These are phyloP conservation scores for Conringia planisiliqua DNA, from an alignment of 345 rosid species.

Conservation along the genomic window DNA sequence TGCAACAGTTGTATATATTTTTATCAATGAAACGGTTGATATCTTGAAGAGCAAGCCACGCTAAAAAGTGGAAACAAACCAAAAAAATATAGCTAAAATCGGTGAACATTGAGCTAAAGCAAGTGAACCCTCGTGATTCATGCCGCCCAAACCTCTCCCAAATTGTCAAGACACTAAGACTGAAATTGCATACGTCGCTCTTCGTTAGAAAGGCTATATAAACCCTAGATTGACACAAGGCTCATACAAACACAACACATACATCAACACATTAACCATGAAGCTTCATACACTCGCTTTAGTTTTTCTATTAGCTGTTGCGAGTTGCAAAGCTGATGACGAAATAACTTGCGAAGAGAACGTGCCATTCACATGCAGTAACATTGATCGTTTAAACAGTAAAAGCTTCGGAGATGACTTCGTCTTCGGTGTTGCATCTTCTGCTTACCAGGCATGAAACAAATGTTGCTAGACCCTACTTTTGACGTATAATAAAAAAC, in stretches of 20 bases:
- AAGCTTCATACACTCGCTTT: no score
- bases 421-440: not conserved
- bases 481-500: not conserved
- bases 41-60: no score
- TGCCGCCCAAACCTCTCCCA: not conserved
- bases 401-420: not conserved
- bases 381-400: not conserved
- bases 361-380: not conserved
- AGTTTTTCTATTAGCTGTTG: not conserved
- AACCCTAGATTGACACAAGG: no score
- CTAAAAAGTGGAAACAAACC: not conserved
- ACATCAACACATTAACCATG: no score
- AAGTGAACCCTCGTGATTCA: not conserved
- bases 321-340: not conserved
- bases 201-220: no score
- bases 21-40: no score
- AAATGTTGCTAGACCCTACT: not conserved
- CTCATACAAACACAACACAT: no score
- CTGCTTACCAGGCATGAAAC: not conserved
- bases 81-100: not conserved
- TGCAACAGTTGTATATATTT: no score
- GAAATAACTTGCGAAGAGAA: not conserved
- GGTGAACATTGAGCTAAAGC: not conserved
- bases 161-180: not conserved
- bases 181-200: not conserved